These are phyloP conservation scores for Hippophae tibetana DNA, from an alignment of 306 rosid genomes.

Conservation along the genomic window DNA sequence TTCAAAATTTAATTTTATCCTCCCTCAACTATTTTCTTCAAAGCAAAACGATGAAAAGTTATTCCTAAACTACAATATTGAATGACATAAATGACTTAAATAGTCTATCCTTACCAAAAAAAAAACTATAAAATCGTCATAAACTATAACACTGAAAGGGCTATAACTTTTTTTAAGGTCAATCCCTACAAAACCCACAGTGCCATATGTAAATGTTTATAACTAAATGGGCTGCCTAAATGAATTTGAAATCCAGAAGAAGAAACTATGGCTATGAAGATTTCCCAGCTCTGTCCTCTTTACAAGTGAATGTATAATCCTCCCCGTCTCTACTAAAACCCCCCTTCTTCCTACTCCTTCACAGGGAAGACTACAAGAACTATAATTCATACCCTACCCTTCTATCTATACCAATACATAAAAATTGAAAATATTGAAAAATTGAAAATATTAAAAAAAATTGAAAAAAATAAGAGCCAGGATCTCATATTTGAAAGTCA, in stretches of 20 bases:
- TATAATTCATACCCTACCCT: slow-evolving; percentile 24
- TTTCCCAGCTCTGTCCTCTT: slow-evolving; percentile 44
- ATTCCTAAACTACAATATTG: too few species aligned
- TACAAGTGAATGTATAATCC: slow-evolving; percentile 36
- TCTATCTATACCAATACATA: background rate
- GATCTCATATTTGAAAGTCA: slow-evolving; percentile 30
- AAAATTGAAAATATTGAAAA: too few species aligned
- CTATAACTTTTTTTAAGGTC: slow-evolving; percentile 11
- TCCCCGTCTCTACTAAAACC: slow-evolving; percentile 19
- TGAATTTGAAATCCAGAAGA: slow-evolving; percentile 22
- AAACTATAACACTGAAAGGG: slow-evolving; percentile 25
- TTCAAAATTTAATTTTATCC: too few species aligned
- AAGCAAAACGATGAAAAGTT: too few species aligned
- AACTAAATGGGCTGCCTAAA: slow-evolving; percentile 16
- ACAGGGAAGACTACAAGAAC: slow-evolving; percentile 5
- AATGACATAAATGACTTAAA: too few species aligned
- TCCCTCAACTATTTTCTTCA: too few species aligned
- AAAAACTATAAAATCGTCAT: background rate
- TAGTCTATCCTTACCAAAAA: too few species aligned
- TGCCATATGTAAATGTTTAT: slow-evolving; percentile 6
- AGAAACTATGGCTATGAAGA: slow-evolving; percentile 19
- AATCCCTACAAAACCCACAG: slow-evolving; percentile 29
- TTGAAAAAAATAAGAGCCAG: slow-evolving; percentile 18
- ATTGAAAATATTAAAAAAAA: too few species aligned
- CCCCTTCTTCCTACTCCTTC: slow-evolving; percentile 17